phyloP scores from a whole-genome alignment of 139 green algal genomes.

The Parachlorella kessleri region DNA sequence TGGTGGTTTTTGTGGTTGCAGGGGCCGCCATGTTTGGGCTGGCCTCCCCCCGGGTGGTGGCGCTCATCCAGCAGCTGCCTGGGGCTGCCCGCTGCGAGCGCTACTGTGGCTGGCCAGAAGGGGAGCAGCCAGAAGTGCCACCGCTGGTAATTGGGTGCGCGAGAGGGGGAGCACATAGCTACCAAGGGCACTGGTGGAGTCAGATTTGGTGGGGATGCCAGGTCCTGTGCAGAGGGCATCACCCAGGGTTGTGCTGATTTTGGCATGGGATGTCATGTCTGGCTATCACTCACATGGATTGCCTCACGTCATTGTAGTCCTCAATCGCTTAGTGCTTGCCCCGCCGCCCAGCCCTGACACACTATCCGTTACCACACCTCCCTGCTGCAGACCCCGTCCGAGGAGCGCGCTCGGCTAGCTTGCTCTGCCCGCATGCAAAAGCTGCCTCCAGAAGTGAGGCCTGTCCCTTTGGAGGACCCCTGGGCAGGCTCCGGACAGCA shows the following conservation, averaged over 20 bases:
- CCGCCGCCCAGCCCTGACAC: too few species aligned
- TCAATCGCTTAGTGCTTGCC: not conserved
- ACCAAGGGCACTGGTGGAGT: too few species aligned
- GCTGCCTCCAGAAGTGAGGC: slow-evolving; percentile 50
- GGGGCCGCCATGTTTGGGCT: slow-evolving; percentile 62
- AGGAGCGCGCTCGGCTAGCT: slow-evolving; percentile 40
- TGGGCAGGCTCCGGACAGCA: not conserved
- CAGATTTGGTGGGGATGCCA: too few species aligned
- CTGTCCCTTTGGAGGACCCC: not conserved
- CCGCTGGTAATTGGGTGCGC: slow-evolving; percentile 41
- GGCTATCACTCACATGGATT: too few species aligned
- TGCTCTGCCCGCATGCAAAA: slow-evolving; percentile 37
- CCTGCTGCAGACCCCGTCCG: slow-evolving; percentile 38
- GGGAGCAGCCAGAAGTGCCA: slow-evolving; percentile 18
- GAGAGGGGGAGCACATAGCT: not conserved
- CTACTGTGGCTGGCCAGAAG: slow-evolving; percentile 54
- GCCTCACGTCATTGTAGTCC: too few species aligned
- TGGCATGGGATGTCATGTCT: too few species aligned
- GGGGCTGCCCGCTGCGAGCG: slow-evolving; percentile 47
- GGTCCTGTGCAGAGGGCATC: too few species aligned
- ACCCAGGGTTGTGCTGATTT: too few species aligned
- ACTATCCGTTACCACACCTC: too few species aligned
- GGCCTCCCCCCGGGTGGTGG: slow-evolving; percentile 24
- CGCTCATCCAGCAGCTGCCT: slow-evolving; percentile 46
- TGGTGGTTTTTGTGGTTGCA: too few species aligned